A percentile compares a stretch with the other conserved stretches of the same genome.
Evolutionary conservation across 140 eudicot species (phyloP).

Genomic region (Ambrosia hybrid): DNA sequence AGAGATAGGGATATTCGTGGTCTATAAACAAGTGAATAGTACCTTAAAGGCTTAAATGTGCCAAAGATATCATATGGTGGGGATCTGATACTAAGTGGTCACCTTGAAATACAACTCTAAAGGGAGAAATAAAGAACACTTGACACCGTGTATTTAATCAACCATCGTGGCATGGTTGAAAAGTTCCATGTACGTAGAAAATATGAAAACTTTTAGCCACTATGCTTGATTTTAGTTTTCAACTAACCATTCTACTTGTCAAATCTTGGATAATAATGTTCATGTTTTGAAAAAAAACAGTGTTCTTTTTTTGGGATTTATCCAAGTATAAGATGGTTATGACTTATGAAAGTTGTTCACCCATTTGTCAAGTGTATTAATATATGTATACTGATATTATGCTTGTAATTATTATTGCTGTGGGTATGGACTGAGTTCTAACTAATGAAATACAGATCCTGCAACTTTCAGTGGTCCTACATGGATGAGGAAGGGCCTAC

Average conservation of each 20-base stretch:
- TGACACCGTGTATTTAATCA: not conserved
- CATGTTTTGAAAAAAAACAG: slow-evolving; percentile 15
- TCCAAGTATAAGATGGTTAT: slow-evolving; percentile 10
- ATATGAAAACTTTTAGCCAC: not conserved
- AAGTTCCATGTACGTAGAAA: not conserved
- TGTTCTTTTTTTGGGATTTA: not conserved
- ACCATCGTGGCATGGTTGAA: not conserved
- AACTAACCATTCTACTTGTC: slow-evolving; percentile 2
- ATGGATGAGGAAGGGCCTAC: slow-evolving; percentile 75
- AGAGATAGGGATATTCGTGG: not conserved
- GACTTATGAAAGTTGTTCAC: not conserved
- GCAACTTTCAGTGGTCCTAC: slow-evolving; percentile 56
- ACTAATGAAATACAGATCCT: slow-evolving; percentile 54
- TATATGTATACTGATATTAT: not conserved
- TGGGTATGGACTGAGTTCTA: slow-evolving; percentile 17
- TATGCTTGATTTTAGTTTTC: not conserved
- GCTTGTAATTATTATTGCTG: slow-evolving; percentile 15
- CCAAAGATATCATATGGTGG: not conserved
- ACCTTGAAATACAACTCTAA: not conserved
- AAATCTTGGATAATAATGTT: slow-evolving; percentile 16
- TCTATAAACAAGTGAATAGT: not conserved
- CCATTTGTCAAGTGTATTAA: not conserved
- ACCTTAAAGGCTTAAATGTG: not conserved
- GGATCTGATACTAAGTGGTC: slow-evolving; percentile 4
- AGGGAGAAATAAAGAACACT: slow-evolving; percentile 5